A percentile compares a stretch with the other conserved stretches of the same genome.
Evolutionary conservation across 228 moss, liverwort and hornwort species (phyloP).

Genomic region (Sphagnum fallax): DNA sequence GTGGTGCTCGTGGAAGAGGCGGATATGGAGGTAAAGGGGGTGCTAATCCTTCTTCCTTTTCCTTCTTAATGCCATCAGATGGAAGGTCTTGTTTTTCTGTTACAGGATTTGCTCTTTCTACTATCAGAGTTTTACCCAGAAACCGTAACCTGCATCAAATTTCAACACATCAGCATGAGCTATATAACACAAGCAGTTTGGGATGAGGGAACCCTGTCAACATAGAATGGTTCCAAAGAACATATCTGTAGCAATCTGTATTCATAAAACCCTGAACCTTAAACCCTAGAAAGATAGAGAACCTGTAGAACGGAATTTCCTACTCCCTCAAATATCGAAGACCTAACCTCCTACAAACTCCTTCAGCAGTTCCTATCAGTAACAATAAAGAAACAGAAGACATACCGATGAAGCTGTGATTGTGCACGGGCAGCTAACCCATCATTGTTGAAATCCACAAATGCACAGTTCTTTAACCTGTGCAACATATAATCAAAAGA

Average conservation of each 20-base stretch:
- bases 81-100: constrained; percentile 26
- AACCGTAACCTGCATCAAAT: constrained; percentile 27
- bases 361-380: too few species aligned
- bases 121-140: constrained; percentile 41
- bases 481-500: not conserved
- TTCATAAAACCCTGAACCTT: too few species aligned
- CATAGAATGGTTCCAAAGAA: too few species aligned
- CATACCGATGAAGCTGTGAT: constrained; percentile 46
- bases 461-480: constrained; percentile 55
- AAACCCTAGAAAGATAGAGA: too few species aligned
- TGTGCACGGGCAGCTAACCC: constrained; percentile 45
- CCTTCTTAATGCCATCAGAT: constrained; percentile 16
- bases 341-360: too few species aligned
- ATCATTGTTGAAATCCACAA: constrained; percentile 43
- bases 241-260: too few species aligned
- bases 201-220: too few species aligned
- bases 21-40: constrained; percentile 21
- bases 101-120: constrained; percentile 41
- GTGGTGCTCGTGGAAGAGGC: constrained; percentile 14
- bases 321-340: too few species aligned
- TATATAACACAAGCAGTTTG: too few species aligned
- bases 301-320: too few species aligned
- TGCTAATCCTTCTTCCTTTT: constrained; percentile 7
- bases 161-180: too few species aligned
- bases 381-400: not conserved